These are phyloP conservation scores for Apiospora saccharicola DNA, from an alignment of 2,329 filamentous ascomycete genomes.

Conservation along the genomic window DNA sequence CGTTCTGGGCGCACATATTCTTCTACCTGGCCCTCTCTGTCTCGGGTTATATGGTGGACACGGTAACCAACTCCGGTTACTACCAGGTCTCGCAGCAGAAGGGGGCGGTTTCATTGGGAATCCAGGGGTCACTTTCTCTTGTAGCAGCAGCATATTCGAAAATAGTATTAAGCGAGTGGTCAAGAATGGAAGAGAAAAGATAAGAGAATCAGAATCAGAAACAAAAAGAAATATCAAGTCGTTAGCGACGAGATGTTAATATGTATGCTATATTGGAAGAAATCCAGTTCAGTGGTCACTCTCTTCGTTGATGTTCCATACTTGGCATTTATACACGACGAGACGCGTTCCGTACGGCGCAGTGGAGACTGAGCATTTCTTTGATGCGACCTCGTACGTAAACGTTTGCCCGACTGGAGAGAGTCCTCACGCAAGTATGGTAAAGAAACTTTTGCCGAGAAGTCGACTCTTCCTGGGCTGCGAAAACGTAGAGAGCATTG, in stretches of 20 bases:
- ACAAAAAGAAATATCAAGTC: background rate
- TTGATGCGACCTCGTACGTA: background rate
- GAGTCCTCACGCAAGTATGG: background rate
- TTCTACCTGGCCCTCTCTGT: background rate
- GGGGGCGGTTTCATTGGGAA: background rate
- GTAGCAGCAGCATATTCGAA: background rate
- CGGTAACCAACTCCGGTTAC: background rate
- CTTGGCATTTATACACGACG: background rate
- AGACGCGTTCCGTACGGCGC: background rate
- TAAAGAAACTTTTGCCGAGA: background rate
- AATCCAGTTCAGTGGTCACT: background rate
- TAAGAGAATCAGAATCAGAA: too few relatives aligned
- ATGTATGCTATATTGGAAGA: background rate
- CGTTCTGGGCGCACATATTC: background rate
- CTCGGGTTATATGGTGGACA: background rate
- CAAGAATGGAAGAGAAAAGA: background rate
- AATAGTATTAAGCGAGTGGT: background rate
- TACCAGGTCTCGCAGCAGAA: background rate
- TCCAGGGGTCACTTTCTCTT: background rate
- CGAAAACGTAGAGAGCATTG: background rate
- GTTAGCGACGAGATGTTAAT: background rate
- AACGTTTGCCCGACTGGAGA: background rate
- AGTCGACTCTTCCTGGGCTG: background rate
- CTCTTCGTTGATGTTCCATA: background rate
- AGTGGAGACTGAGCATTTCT: slow-evolving; percentile 1